Evolutionary conservation across 2,329 filamentous ascomycete genomes (phyloP), one percentile per base, ranked within the genome.

Genomic region (Tolypocladium inflatum): DNA sequence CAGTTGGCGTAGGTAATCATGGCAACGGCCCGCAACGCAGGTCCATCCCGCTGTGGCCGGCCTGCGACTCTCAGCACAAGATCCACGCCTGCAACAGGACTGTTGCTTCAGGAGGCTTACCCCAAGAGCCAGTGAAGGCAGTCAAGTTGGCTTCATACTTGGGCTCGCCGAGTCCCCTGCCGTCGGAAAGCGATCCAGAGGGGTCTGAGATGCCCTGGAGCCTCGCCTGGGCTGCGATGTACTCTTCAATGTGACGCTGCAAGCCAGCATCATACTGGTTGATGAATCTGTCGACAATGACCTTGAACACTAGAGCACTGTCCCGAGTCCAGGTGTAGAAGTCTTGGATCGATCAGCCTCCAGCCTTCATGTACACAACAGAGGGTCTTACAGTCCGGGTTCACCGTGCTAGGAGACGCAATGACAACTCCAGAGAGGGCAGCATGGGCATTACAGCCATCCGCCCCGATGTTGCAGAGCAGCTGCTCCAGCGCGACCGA

Each of bases 241-340:
- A 93, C 64, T 88, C 79, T 63, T 89, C 78, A 54, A 93, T 86
- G 41, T 79, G 70, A 9, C 70, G 73, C 64, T 87, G 84, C 23
- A 90, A 74, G 19, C 72, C 71, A 1, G 76, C 71, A 63, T 88
- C 80, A 50, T 86, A 88, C 55, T 74, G 75, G 59, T 82, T 74
- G 52, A 74, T 67, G 67, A 91, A 87, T 23, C 82, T 77, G 64
- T 92, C 89, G 10, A 88, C 76, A 19, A 92, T 72, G 30, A 76
- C 75, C 73, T 90, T 90, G 74, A 88, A 83, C 2, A 84, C 83
- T 37, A 92, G 77, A 30, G 85, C 87, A 19, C 86, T 81, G 69
- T 93, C 89, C 66, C 89, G 77, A 1, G 86, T 90, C 89, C 89
- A 93, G 1, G 87, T 90, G 67, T 85, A 92, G 67, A 81, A 91